Conservation (phyloP, 2,329 filamentous ascomycete species). For the Thermothelomyces thermophilus region DNA sequence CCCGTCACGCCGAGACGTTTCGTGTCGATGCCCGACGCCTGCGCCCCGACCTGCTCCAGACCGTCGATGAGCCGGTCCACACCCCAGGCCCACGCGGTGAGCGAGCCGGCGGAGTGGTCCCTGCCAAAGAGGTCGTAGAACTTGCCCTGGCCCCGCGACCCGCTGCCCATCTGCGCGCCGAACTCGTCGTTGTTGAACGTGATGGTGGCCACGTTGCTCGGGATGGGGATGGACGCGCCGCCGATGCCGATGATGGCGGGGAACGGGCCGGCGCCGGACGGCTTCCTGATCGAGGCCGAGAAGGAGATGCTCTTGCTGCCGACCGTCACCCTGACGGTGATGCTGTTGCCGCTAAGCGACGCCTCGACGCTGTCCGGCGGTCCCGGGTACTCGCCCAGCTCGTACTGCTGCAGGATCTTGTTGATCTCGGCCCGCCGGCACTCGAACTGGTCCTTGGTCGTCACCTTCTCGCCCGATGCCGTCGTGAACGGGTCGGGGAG, state of each 20-base stretch:
- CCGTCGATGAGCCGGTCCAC: conserved; percentile 55
- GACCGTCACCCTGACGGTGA: conserved; percentile 41
- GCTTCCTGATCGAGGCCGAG: conserved; percentile 37
- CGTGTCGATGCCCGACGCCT: conserved; percentile 41
- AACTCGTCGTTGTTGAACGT: conserved; percentile 54
- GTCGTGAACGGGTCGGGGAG: conserved; percentile 45
- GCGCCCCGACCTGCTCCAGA: conserved; percentile 43
- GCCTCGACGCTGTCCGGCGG: conserved; percentile 42
- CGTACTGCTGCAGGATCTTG: conserved; percentile 43
- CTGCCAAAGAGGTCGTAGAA: conserved; percentile 56
- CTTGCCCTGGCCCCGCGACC: conserved; percentile 48
- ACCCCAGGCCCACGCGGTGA: conserved; percentile 59
- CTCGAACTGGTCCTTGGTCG: conserved; percentile 40
- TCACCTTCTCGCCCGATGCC: conserved; percentile 36
- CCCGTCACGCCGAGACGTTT: conserved; percentile 51
- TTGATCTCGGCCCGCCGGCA: conserved; percentile 45
- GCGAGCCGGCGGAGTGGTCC: conserved; percentile 48
- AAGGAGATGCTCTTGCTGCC: conserved; percentile 41
- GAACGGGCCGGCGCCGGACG: conserved; percentile 40
- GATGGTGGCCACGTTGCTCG: conserved; percentile 48
- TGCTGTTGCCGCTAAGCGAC: conserved; percentile 35
- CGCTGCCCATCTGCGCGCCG: conserved; percentile 40
- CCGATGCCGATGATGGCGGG: conserved; percentile 54
- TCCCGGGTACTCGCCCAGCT: conserved; percentile 43
- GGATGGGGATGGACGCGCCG: conserved; percentile 48